A percentile compares a stretch with the other conserved stretches of the same genome.
These are phyloP conservation scores for Arthrinium puccinioides DNA, from an alignment of 2,329 filamentous ascomycete genomes.

Conservation along the genomic window DNA sequence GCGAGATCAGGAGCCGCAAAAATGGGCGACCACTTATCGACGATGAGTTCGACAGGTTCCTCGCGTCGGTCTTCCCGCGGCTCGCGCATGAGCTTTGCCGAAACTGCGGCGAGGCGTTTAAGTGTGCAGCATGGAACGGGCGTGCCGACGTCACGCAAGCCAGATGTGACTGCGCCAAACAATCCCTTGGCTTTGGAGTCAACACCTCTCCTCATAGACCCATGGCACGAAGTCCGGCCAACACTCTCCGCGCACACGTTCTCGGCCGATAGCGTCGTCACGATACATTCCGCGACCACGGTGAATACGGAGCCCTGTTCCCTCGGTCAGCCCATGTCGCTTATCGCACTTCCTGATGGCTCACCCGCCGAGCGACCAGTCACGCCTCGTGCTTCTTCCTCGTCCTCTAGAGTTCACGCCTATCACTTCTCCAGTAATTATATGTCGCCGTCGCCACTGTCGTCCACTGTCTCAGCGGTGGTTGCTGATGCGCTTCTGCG, in stretches of 20 bases:
- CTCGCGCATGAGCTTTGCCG: constrained; percentile 38
- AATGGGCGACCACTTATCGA: constrained; percentile 9
- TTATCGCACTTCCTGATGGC: too few species aligned
- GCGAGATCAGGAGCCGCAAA: constrained; percentile 19
- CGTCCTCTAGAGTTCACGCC: constrained; percentile 25
- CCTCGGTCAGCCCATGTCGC: too few species aligned
- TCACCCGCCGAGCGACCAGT: constrained; percentile 18
- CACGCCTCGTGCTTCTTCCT: constrained; percentile 21
- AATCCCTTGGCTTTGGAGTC: constrained; percentile 23
- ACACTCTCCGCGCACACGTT: constrained; percentile 16
- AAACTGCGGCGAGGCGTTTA: constrained; percentile 27
- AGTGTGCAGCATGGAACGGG: constrained; percentile 26
- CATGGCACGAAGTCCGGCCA: constrained; percentile 29
- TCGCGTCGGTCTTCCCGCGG: constrained; percentile 42
- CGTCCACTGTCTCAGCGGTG: constrained; percentile 50
- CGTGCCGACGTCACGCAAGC: constrained; percentile 26
- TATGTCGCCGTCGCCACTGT: constrained; percentile 53
- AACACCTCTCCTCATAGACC: constrained; percentile 33
- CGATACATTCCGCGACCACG: constrained; percentile 19
- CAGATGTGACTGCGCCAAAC: constrained; percentile 22
- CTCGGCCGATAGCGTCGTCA: constrained; percentile 23
- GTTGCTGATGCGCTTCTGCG: constrained; percentile 49
- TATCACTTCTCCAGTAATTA: constrained; percentile 39
- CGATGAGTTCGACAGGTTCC: constrained; percentile 10
- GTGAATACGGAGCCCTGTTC: constrained; percentile 19